phyloP scores from a whole-genome alignment of 441 rosid genomes.

The Corymbia citriodora region DNA sequence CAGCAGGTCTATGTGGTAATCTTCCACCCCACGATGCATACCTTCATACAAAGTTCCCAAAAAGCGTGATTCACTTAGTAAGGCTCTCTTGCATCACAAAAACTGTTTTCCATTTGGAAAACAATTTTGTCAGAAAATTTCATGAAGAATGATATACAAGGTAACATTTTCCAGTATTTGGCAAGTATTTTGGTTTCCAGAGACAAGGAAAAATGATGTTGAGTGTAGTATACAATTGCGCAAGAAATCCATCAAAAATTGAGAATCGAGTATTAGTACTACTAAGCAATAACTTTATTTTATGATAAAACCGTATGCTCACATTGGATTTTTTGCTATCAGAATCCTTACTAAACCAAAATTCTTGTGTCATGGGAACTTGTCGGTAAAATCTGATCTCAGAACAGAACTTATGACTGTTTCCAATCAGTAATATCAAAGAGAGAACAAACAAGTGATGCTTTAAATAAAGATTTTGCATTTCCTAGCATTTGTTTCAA shows the following conservation, averaged over 20 bases:
- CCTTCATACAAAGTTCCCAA: constrained; percentile 37
- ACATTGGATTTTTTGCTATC: not conserved
- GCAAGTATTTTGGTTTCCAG: not conserved
- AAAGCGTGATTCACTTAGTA: not conserved
- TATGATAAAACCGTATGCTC: not conserved
- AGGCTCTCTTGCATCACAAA: not conserved
- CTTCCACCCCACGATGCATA: constrained; percentile 82
- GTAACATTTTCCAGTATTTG: not conserved
- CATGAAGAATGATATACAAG: not conserved
- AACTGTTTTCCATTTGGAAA: not conserved
- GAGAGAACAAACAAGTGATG: not conserved
- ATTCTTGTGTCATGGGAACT: not conserved
- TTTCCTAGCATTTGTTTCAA: not conserved
- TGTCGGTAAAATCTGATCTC: not conserved
- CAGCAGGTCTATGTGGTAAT: constrained; percentile 68
- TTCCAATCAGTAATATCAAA: not conserved
- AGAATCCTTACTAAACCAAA: not conserved
- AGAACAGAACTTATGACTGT: not conserved
- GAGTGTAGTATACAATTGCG: not conserved
- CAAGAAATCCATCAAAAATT: not conserved
- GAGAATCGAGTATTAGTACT: not conserved
- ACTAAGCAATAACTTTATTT: not conserved
- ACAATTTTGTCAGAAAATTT: not conserved
- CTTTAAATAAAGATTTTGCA: not conserved
- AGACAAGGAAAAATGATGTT: not conserved